Base-by-base conservation (phyloP, 495 filamentous ascomycete species). In the Apodospora peruviana region DNA sequence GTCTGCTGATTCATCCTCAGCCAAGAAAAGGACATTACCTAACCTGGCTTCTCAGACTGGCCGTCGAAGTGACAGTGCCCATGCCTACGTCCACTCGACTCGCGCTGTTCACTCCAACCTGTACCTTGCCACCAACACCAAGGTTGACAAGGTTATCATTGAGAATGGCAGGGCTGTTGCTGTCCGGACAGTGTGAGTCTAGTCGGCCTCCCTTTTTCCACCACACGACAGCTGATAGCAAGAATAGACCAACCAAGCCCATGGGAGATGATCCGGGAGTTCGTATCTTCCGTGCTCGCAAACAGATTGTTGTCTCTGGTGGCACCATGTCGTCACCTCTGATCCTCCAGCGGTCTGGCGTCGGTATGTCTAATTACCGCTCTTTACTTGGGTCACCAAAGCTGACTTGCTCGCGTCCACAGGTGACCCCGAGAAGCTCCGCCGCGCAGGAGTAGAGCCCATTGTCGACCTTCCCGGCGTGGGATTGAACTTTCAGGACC, bases 401-500 rank as follows among this genome's bases (percentile, higher is more conserved):
- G 20, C 5, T 18, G 22, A 24, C 34, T 46, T n/a, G 37, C 24
- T 1, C 5, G 2, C 23, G 0, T 45, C 2, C 10, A 2, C 45
- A 56, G 50, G 74, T 46, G 81, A 90, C 64, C 78, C 86, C n/a
- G 74, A 84, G 62, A 90, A 87, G 67, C 76, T 91, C 18, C 79
- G 77, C 47, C 73, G 73, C 29, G 85, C 74, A 22, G 85, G 87
- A 9, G 82, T 90, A 47, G 70, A 84, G 68, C 85, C 85, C 16
- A 68, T 87, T 14, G 78, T 90, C 48, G 77, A 91, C 55, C 79
- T 90, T n/a, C 87, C 87, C 0, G 87, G 87, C 32, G 86, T 91
- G 43, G 87, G 86, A 47, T 74, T 83, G 24, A 90, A 90, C 66
- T 90, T 89, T 77, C 87, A 90, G 61, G 86, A 90, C 64, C 87